These are phyloP conservation scores for Talaromyces nanjingensis DNA, from an alignment of 495 filamentous ascomycete genomes.

Conservation along the genomic window DNA sequence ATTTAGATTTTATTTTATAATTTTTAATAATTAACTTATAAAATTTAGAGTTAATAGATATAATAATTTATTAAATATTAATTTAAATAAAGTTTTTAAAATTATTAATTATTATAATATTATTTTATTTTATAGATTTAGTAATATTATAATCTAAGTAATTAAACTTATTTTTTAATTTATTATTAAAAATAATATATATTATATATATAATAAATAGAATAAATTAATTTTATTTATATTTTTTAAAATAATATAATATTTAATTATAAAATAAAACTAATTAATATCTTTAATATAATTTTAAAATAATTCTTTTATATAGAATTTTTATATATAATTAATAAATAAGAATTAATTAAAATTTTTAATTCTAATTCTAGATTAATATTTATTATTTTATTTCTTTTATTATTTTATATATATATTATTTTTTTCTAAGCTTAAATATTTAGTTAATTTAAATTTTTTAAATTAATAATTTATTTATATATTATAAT, in stretches of 20 bases:
- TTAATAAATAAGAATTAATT: neutral
- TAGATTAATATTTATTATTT: neutral
- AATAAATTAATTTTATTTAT: too few species aligned
- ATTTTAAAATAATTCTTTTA: too few species aligned
- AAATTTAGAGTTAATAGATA: neutral
- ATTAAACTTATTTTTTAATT: too few species aligned
- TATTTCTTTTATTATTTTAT: neutral
- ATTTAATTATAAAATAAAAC: neutral
- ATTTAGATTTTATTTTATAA: neutral
- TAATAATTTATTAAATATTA: neutral
- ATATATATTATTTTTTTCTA: neutral
- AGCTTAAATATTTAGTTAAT: too few species aligned
- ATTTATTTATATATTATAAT: too few species aligned
- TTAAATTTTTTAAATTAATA: too few species aligned
- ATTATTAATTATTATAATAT: too few species aligned
- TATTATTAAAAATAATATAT: too few species aligned
- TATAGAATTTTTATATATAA: neutral
- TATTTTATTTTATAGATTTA: too few species aligned
- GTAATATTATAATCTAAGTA: too few species aligned
- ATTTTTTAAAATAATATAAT: neutral
- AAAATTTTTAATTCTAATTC: neutral
- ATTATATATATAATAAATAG: too few species aligned
- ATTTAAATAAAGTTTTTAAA: neutral
- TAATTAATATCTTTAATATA: neutral
- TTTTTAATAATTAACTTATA: neutral